A percentile compares a stretch with the other conserved stretches of the same genome.
phyloP scores from a whole-genome alignment of 768 basidiomycete genomes.

The Mycena venus region DNA sequence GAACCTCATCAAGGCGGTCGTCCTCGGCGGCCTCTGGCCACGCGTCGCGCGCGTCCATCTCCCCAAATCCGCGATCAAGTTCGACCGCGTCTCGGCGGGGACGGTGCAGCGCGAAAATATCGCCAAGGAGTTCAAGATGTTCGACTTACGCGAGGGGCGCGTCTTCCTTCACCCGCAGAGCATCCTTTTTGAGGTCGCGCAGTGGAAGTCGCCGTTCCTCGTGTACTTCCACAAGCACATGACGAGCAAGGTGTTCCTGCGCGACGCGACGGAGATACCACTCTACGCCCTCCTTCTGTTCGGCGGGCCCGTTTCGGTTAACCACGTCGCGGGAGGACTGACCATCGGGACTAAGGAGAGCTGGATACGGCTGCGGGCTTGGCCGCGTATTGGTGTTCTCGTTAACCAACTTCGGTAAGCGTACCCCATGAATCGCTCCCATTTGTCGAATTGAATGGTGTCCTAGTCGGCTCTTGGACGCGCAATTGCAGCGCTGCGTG shows the following conservation, averaged over 20 bases:
- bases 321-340: slow-evolving; percentile 86
- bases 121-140: slow-evolving; percentile 88
- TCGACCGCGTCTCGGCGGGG: slow-evolving; percentile 88
- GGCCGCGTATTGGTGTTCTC: slow-evolving; percentile 92
- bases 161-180: slow-evolving; percentile 90
- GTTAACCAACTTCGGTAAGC: slow-evolving; percentile 86
- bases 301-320: slow-evolving; percentile 82
- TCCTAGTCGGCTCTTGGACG: slow-evolving; percentile 69
- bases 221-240: slow-evolving; percentile 87
- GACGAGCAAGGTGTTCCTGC: slow-evolving; percentile 87
- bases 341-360: slow-evolving; percentile 68
- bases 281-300: slow-evolving; percentile 89
- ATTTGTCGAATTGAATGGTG: neutral
- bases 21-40: slow-evolving; percentile 91
- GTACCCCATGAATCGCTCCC: neutral
- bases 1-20: slow-evolving; percentile 86
- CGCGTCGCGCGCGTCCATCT: slow-evolving; percentile 83
- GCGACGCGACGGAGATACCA: slow-evolving; percentile 94
- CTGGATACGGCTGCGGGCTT: slow-evolving; percentile 77
- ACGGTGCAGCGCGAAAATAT: slow-evolving; percentile 87
- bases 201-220: slow-evolving; percentile 85
- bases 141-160: slow-evolving; percentile 73
- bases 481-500: slow-evolving; percentile 69
- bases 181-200: slow-evolving; percentile 77
- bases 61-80: slow-evolving; percentile 81